phyloP scores from a whole-genome alignment of 106 monocot species.

The Apostasia shenzhenica region DNA sequence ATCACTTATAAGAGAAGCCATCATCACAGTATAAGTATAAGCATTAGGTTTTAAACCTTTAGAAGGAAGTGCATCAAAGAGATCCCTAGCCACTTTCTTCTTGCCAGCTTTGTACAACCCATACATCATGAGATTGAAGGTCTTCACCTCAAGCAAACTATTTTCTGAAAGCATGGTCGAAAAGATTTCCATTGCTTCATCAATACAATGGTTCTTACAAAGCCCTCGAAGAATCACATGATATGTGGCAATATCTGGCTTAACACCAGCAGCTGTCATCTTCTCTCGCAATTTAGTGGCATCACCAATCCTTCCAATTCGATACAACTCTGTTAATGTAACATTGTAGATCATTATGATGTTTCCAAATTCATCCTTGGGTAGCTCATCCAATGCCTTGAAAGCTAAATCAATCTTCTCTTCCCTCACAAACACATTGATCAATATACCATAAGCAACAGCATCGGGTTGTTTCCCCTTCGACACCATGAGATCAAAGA shows the following conservation, averaged over 20 bases:
- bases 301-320: conserved; percentile 8
- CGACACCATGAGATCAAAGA: conserved; percentile 12
- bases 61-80: conserved; percentile 9
- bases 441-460: conserved; percentile 10
- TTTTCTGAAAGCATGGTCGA: background rate
- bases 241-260: conserved; percentile 9
- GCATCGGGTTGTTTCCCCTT: conserved; percentile 6
- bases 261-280: conserved; percentile 6
- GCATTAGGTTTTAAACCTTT: conserved; percentile 11
- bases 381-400: conserved; percentile 6
- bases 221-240: conserved; percentile 12
- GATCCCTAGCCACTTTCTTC: conserved; percentile 9
- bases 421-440: conserved; percentile 1
- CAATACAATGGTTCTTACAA: conserved; percentile 17
- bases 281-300: conserved; percentile 4
- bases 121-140: conserved; percentile 15
- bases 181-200: conserved; percentile 17
- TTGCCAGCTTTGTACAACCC: conserved; percentile 13
- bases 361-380: conserved; percentile 3
- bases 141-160: background rate
- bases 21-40: conserved; percentile 16
- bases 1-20: conserved; percentile 16
- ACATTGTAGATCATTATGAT: conserved; percentile 4
- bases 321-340: conserved; percentile 12
- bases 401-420: conserved; percentile 9